phyloP scores from a whole-genome alignment of 1,139 yeast species.

The Saccharomyces hybrid region DNA sequence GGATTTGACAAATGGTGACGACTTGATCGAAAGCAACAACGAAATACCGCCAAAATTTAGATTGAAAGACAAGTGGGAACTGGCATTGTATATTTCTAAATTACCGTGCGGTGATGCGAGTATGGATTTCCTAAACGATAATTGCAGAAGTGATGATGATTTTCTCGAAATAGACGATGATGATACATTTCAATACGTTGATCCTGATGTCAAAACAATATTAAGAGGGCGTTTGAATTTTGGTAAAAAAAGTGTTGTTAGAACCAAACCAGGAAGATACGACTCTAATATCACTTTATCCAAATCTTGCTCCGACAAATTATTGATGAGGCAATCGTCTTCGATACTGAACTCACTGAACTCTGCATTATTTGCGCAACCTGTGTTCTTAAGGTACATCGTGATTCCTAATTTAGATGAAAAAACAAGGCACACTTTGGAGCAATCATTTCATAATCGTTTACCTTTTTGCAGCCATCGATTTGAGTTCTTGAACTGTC shows the following conservation, averaged over 20 bases:
- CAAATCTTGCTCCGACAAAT: conserved; percentile 84
- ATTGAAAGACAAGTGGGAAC: conserved; percentile 33
- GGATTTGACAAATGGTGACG: conserved; percentile 19
- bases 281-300: conserved; percentile 67
- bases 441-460: conserved; percentile 45
- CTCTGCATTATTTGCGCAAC: conserved; percentile 35
- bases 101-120: conserved; percentile 93
- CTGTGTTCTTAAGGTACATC: conserved; percentile 44
- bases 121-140: conserved; percentile 38
- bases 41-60: conserved; percentile 14
- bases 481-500: conserved; percentile 11
- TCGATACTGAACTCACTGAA: conserved; percentile 53
- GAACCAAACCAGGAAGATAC: conserved; percentile 86
- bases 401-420: conserved; percentile 41
- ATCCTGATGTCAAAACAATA: conserved; percentile 19
- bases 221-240: conserved; percentile 64
- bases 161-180: conserved; percentile 26
- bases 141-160: conserved; percentile 14
- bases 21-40: conserved; percentile 30
- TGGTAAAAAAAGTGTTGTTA: conserved; percentile 49
- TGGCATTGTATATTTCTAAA: conserved; percentile 66
- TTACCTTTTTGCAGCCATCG: conserved; percentile 10
- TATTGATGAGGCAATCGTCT: conserved; percentile 53
- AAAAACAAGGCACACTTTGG: conserved; percentile 34
- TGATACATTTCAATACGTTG: conserved; percentile 28